Evolutionary conservation across 176 grass and related monocot genomes (phyloP), one percentile per base, ranked within the genome.

Genomic region (Elaeis guineensis): DNA sequence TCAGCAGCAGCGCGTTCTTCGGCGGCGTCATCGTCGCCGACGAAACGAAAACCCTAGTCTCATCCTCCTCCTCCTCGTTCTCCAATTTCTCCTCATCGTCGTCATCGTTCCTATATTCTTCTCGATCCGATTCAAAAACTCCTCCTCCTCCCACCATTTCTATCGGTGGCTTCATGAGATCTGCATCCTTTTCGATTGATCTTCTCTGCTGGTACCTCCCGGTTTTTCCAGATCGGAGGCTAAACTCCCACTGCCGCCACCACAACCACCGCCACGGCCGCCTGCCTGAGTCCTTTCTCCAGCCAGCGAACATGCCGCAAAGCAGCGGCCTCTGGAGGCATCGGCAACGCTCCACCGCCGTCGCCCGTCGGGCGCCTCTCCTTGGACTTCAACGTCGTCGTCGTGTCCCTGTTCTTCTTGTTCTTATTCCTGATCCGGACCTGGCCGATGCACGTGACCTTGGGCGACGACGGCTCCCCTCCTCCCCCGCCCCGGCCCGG

Each of bases 1-100:
- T 98, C 7, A 98, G 76, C n/a, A 98, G 65, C 26, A 98, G 93
- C 17, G 93, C 93, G 72, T 98, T 91, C 64, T 89, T 98, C 2
- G 87, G 93, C 19, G 93, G 93, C 20, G 81, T 80, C 8, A 87
- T 64, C 50, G 84, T 84, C 1, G 66, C 73, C 7, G 87, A 82
- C 17, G 87, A 81, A 50, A 74, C 75, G 1, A 80, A 76, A 50
- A 14, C 24, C 50, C 16, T 54, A 14, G 23, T 67, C 64, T 26
- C 64, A 67, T 72, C 74, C 53, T 78, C 62, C 53, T 78, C 62
- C 5, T 49, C 30, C 21, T 79, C 79, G 17, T 51, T 57, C 0
- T n/a, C 58, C 2, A 54, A 52, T 2, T 70, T 57, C 12, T 63
- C 50, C 48, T 64, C 17, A 5, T 79, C 66, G 5, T 20, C 22